A percentile compares a stretch with the other conserved stretches of the same genome.
phyloP scores from a whole-genome alignment of 2,329 filamentous ascomycete species.

The Pseudofabraea citricarpa region DNA sequence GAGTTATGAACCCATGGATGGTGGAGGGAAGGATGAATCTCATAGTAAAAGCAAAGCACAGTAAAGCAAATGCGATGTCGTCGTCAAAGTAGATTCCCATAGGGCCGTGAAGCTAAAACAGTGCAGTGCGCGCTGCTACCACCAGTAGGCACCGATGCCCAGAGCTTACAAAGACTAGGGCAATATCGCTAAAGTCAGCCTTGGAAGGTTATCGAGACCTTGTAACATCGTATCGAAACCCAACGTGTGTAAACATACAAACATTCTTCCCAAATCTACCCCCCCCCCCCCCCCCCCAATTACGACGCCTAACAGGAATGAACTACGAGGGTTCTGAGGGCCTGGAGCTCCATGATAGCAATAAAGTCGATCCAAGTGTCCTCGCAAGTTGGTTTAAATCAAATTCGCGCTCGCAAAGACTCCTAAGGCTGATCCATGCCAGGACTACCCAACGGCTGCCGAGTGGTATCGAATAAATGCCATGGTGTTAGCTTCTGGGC shows the following conservation, averaged over 20 bases:
- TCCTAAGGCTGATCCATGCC: conserved; percentile 4
- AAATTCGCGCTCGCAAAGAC: conserved; percentile 7
- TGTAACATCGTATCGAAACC: background rate
- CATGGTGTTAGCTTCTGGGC: conserved; percentile 34
- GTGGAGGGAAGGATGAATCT: too few relatives aligned
- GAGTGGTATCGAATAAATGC: conserved; percentile 23
- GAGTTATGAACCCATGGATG: too few relatives aligned
- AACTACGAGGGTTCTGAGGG: conserved; percentile 16
- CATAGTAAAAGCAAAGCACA: too few relatives aligned
- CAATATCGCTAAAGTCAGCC: too few relatives aligned
- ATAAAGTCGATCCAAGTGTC: conserved; percentile 22
- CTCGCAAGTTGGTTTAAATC: conserved; percentile 11
- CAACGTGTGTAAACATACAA: background rate
- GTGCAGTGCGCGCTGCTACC: too few relatives aligned
- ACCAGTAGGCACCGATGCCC: too few relatives aligned
- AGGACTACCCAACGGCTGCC: conserved; percentile 30
- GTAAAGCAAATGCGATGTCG: too few relatives aligned
- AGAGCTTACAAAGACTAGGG: too few relatives aligned
- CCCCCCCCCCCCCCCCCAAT: background rate
- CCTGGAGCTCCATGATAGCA: conserved; percentile 18
- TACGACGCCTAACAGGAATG: conserved; percentile 12
- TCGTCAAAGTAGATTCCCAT: too few relatives aligned
- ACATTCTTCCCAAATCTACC: background rate
- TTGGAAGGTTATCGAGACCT: too few relatives aligned
- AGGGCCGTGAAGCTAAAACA: too few relatives aligned